Percentiles rank a stretch among this genome's conserved stretches.
These are phyloP conservation scores for Taiozyma onychis DNA, from an alignment of 1,139 yeast genomes.

Conservation along the genomic window DNA sequence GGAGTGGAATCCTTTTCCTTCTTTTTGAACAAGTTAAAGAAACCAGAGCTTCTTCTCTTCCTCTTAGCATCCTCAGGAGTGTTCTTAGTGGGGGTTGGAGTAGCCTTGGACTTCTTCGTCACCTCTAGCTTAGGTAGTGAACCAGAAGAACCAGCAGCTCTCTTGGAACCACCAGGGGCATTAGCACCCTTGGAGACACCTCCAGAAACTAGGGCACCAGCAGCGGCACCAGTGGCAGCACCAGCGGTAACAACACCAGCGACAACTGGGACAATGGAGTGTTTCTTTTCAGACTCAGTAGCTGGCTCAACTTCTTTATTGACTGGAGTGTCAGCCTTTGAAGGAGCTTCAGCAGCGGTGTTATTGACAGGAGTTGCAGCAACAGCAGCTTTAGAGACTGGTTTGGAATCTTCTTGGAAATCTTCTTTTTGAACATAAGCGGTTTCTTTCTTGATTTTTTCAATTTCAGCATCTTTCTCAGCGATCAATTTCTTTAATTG, in stretches of 20 bases:
- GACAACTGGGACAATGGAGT: not conserved
- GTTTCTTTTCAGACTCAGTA: not conserved
- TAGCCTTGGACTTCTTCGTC: not conserved
- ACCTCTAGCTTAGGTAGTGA: not conserved
- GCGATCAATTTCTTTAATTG: not conserved
- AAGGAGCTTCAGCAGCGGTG: conserved; percentile 1
- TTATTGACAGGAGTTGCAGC: conserved; percentile 1
- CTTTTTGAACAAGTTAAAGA: not conserved
- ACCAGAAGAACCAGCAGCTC: not conserved
- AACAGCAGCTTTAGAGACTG: not conserved
- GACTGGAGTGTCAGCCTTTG: not conserved
- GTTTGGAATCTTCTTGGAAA: not conserved
- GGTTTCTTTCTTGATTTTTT: not conserved
- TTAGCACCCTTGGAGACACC: not conserved
- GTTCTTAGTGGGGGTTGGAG: not conserved
- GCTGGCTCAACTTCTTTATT: not conserved
- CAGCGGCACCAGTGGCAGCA: conserved; percentile 4
- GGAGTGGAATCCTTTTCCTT: not conserved
- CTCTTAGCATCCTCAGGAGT: not conserved
- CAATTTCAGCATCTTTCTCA: conserved; percentile 3
- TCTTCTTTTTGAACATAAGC: not conserved
- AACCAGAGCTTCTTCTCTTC: not conserved
- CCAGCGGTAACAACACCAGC: conserved; percentile 4
- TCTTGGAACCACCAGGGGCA: not conserved
- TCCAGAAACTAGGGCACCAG: not conserved